Evolutionary conservation across 257 asterid genomes (phyloP).

Genomic region (Coffea eugenioides): DNA sequence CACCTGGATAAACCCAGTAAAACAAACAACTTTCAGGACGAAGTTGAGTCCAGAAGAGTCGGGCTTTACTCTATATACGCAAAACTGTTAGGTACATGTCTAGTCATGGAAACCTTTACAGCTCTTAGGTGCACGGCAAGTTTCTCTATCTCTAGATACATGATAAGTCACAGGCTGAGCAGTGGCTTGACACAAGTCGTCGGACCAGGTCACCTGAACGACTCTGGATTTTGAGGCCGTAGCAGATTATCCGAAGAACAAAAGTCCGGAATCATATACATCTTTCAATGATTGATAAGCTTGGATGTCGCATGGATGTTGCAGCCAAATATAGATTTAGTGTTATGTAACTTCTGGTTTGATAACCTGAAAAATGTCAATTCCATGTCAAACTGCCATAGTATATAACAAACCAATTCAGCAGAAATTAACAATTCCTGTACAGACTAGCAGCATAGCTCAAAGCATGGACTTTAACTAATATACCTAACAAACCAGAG

Average conservation of each 20-base stretch:
- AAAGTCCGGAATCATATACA: not conserved
- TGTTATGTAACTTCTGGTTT: not conserved
- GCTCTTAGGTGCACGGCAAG: not conserved
- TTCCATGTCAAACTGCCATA: not conserved
- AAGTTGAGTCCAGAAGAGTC: not conserved
- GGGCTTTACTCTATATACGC: too few relatives aligned
- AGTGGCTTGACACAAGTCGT: not conserved
- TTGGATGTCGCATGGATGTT: not conserved
- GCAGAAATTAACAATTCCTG: not conserved
- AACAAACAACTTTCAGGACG: not conserved
- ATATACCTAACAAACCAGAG: not conserved
- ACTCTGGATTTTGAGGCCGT: not conserved
- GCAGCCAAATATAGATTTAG: not conserved
- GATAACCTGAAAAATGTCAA: not conserved
- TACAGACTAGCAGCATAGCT: not conserved
- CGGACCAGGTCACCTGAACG: not conserved
- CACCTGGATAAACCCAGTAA: not conserved
- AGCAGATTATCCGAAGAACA: not conserved
- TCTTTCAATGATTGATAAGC: not conserved
- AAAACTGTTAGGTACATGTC: not conserved
- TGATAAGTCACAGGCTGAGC: not conserved
- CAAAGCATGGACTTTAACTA: not conserved
- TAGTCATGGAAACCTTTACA: not conserved
- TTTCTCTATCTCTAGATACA: not conserved
- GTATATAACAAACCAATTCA: not conserved